Percentiles rank a stretch among this genome's conserved stretches.
Evolutionary conservation across 495 filamentous ascomycete species (phyloP).

Genomic region (Diplogelasinospora grovesii): DNA sequence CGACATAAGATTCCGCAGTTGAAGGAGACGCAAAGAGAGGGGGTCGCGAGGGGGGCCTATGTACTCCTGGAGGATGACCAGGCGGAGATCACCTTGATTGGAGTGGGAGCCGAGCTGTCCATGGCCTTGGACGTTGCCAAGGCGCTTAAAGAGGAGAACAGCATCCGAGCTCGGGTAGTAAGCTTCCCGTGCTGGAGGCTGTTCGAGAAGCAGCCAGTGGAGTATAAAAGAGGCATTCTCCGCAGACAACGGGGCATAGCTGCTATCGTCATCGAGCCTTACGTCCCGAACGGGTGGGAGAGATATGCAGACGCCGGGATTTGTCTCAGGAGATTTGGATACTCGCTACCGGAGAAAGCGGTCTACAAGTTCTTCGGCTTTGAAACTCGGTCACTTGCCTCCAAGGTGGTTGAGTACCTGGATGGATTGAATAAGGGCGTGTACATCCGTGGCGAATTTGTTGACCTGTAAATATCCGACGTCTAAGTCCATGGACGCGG

Average conservation of each 20-base stretch:
- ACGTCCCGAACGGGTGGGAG: conserved; percentile 93
- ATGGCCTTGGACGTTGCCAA: conserved; percentile 88
- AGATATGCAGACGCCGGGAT: conserved; percentile 98
- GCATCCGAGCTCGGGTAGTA: conserved; percentile 82
- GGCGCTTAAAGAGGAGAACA: conserved; percentile 82
- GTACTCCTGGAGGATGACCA: conserved; percentile 75
- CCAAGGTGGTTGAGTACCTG: no score
- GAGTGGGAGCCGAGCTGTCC: conserved; percentile 92
- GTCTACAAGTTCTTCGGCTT: conserved; percentile 84
- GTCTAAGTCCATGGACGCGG: no score
- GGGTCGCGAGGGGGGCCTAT: conserved; percentile 90
- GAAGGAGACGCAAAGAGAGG: conserved; percentile 80
- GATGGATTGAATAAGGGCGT: no score
- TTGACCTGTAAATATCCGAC: no score
- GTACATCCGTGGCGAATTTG: no score
- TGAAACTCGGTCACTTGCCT: no score
- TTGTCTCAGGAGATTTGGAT: conserved; percentile 96
- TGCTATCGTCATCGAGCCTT: conserved; percentile 85
- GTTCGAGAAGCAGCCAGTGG: conserved; percentile 89
- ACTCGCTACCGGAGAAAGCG: conserved; percentile 92
- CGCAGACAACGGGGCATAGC: conserved; percentile 79
- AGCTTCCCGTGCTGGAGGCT: conserved; percentile 97
- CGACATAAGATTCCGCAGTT: conserved; percentile 98
- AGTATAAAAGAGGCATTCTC: conserved; percentile 83
- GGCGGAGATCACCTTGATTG: conserved; percentile 83